Evolutionary conservation across 768 basidiomycete genomes (phyloP), one percentile per base, ranked within the genome.

Genomic region (Amyloporia xantha): DNA sequence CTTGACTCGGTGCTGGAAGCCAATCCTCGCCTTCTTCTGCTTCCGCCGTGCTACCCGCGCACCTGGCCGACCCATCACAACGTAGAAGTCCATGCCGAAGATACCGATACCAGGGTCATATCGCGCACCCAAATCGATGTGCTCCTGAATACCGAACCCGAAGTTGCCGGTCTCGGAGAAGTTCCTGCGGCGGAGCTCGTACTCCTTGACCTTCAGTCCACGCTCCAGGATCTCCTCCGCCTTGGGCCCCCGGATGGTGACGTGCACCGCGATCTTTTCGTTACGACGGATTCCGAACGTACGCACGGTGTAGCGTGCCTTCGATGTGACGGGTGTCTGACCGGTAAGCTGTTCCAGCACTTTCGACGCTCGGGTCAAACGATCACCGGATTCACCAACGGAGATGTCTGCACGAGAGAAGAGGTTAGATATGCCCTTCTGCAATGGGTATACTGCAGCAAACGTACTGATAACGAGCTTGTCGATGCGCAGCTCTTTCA

Each of bases 131-230:
- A 99, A 76, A 71, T 99, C 95, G 71, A 99, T 99, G 73, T 99
- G 95, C 76, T 96, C 91, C 74, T 95, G 91, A 66, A 96, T 90
- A 67, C 94, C 95, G 72, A 98, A 99, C 59, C 95, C 95, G 67
- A 99, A 99, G 86, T 98, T 97, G 51, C 95, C 95, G 52, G 92
- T 96, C 71, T 91, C 91, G 58, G 91, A 95, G 75, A 96, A 98
- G 84, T 98, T 98, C 70, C 80, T 82, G 71, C 91, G 89, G 66
- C 84, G 82, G 70, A 99, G 74, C 75, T 99, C 96, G 79, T 99
- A 98, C 75, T 99, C 96, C 82, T 99, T 99, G 65, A 98, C 96
- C 72, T 98, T 99, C 69, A 99, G 78, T 40, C 93, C 95, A 61
- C 95, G 91, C 77, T 99, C 95, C 61, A 99, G 78, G 67, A 98